Evolutionary conservation across 495 filamentous ascomycete genomes (phyloP), one percentile per base, ranked within the genome.

Genomic region (Aspergillus funiculosus): DNA sequence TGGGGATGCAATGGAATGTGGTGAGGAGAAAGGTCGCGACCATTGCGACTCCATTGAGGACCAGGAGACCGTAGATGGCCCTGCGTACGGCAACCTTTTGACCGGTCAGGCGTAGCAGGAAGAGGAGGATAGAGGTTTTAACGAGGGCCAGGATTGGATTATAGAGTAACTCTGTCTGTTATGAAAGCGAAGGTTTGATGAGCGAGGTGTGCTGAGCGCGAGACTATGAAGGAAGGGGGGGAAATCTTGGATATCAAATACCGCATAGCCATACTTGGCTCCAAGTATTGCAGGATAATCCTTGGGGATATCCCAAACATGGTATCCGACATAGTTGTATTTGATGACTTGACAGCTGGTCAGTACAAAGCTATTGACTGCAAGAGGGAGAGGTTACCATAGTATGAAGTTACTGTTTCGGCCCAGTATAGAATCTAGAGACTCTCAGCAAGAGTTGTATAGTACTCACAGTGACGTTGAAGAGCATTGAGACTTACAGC

Each of bases 91-190:
- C 32, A n/a, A 43, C 41, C 20, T 62, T 56, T 21, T 52, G 48
- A 32, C 56, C 58, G 13, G 54, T 65, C 0, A 76, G 55, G 8
- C 73, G 71, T 25, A 67, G 53, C 13, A 75, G 63, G 48, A 76
- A 73, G 43, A 70, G 25, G 17, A 76, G 66, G 46, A 74, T 64
- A 1, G 73, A 76, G 2, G 68, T 65, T 50, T 81, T 80, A 52
- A 77, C 72, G 15, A 78, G 57, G 8, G 76, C 70, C 21, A 83
- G 62, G 39, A 82, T 75, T 0, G 77, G 78, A 43, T 81, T 79
- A 54, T 82, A 82, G 7, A 81, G 57, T 25, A 80, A 63, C 47
- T 81, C 74, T 6, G 13, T 76, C 67, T 11, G 69, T 66, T 13
- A 74, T 72, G n/a, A n/a, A n/a, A n/a, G n/a, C n/a, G n/a, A n/a